Conservation (phyloP, 371 early-diverging fungal species). For the Mucor racemosus region DNA sequence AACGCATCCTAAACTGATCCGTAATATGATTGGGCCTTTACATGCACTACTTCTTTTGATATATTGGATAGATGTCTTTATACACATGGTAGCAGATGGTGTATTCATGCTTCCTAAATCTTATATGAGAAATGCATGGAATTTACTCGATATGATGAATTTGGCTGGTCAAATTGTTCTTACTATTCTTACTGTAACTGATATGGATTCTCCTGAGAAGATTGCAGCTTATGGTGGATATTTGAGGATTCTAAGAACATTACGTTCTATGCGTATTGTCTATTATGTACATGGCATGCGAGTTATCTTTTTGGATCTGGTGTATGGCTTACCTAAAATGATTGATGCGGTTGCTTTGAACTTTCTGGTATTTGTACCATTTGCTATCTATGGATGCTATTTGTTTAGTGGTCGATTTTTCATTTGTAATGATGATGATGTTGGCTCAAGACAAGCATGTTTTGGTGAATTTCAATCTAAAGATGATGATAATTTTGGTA, state of each 20-base stretch:
- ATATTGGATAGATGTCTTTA: constrained; percentile 43
- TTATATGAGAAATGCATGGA: constrained; percentile 53
- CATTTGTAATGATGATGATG: constrained; percentile 46
- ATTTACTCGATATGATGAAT: constrained; percentile 43
- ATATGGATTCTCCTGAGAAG: neutral
- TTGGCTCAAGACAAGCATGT: constrained; percentile 26
- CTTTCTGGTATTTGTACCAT: constrained; percentile 52
- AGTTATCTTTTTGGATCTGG: constrained; percentile 48
- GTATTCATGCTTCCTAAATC: constrained; percentile 52
- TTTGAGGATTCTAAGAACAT: constrained; percentile 38
- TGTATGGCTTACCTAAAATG: constrained; percentile 56
- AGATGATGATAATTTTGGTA: constrained; percentile 36
- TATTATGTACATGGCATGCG: constrained; percentile 53
- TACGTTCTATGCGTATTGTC: constrained; percentile 52
- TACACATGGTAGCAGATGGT: constrained; percentile 53
- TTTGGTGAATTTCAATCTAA: constrained; percentile 42
- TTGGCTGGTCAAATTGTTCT: constrained; percentile 36
- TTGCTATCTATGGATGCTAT: constrained; percentile 60
- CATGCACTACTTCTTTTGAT: constrained; percentile 39
- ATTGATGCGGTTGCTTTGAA: constrained; percentile 52
- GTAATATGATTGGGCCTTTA: constrained; percentile 28
- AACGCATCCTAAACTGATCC: neutral
- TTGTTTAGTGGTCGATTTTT: constrained; percentile 51
- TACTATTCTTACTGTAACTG: constrained; percentile 15
- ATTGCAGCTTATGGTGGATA: neutral